phyloP scores from a whole-genome alignment of 768 basidiomycete genomes.

The Kwoniella heveanensis region DNA sequence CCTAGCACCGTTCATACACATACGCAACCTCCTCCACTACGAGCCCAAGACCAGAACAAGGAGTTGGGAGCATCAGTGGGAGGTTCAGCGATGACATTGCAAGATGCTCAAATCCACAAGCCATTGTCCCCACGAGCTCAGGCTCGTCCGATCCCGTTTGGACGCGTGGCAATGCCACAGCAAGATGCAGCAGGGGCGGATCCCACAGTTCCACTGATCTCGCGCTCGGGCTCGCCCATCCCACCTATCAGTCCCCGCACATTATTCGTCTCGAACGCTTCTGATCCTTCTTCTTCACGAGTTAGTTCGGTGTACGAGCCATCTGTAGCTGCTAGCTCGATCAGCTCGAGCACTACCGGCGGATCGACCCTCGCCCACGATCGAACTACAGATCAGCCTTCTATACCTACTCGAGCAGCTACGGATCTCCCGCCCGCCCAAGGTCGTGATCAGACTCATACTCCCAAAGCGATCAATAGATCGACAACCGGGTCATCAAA shows the following conservation, averaged over 20 bases:
- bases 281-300: neutral
- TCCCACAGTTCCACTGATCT: neutral
- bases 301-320: neutral
- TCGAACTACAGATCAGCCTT: neutral
- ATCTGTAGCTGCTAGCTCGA: neutral
- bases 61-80: too few species aligned
- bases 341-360: neutral
- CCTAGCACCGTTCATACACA: neutral
- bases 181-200: neutral
- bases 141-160: neutral
- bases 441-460: neutral
- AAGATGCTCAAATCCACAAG: neutral
- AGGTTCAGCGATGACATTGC: too few species aligned
- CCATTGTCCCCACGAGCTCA: neutral
- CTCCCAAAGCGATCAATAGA: neutral
- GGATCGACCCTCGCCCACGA: neutral
- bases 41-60: too few species aligned
- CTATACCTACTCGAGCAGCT: neutral
- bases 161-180: too few species aligned
- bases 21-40: neutral
- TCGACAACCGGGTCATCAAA: neutral
- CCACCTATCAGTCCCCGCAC: neutral
- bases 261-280: neutral
- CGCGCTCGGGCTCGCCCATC: neutral
- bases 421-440: neutral